Evolutionary conservation across 176 grass and related monocot genomes (phyloP).

Genomic region (Aegilops longissima): DNA sequence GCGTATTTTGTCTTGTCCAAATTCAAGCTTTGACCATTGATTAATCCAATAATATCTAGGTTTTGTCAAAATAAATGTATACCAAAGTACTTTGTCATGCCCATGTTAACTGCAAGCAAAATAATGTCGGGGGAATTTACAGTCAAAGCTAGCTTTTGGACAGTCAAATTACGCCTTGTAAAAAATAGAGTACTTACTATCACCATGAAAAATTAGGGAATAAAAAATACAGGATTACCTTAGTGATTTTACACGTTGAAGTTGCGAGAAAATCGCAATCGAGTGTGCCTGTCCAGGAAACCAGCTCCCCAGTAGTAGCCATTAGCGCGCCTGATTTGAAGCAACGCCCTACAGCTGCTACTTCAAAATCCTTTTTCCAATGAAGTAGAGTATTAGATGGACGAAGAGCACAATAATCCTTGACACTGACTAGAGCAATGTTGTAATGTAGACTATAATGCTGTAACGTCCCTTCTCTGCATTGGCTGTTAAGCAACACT

Average conservation of each 20-base stretch:
- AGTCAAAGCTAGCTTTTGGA: neutral
- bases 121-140: neutral
- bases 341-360: neutral
- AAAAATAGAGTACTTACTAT: neutral
- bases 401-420: neutral
- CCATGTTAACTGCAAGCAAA: neutral
- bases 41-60: neutral
- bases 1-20: neutral
- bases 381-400: neutral
- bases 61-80: neutral
- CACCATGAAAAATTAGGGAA: neutral
- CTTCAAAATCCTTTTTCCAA: neutral
- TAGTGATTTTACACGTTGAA: neutral
- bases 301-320: neutral
- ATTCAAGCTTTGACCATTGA: neutral
- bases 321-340: constrained; percentile 1
- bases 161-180: neutral
- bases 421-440: constrained; percentile 22
- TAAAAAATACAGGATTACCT: neutral
- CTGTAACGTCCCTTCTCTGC: neutral
- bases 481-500: neutral
- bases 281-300: neutral
- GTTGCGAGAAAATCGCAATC: neutral
- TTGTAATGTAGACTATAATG: neutral
- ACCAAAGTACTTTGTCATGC: neutral